Evolutionary conservation across 1,284 basidiomycete species (phyloP), one percentile per base, ranked within the genome.

Genomic region (Boletus holoroseus): DNA sequence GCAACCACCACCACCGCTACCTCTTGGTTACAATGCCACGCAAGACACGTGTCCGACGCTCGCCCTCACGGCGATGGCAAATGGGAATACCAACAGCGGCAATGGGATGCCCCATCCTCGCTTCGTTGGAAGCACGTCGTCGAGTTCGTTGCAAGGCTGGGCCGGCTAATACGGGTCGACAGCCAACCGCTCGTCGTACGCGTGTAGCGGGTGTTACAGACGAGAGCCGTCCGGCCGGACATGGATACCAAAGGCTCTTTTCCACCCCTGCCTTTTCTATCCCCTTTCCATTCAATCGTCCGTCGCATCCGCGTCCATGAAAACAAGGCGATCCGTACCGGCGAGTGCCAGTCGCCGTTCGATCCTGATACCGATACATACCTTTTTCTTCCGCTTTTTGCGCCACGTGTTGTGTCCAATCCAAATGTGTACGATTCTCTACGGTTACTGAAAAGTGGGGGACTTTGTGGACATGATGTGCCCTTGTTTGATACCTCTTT

Each of bases 71-170:
- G 39, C 42, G 39, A 34, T 51, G 37, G 15, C 37, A 12, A 48
- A 53, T 20, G 41, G 46, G 20, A 24, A 40, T 22, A 6, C 15
- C n/a, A 40, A 59, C 30, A 41, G 44, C 40, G 44, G 39, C 36
- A 49, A 53, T 44, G 52, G 44, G 12, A 40, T 46, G 31, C 32
- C 39, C 7, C 34, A 35, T 42, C 28, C 28, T 5, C 53, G 40
- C 37, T 64, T 68, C 37, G 42, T 59, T 12, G 57, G 55, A 50
- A 55, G 54, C 37, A 53, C 44, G 7, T 60, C 61, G n/a, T 63
- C 65, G 44, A 64, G 62, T 49, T 65, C 63, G 43, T 36, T 65
- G 53, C 66, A 63, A 50, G 63, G 63, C 3, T 68, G 63, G 63
- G 63, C 63, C 42, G 63, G 63, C 46, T 68, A 55, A 44, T 36